Evolutionary conservation across 2,329 filamentous ascomycete species (phyloP), one percentile per base, ranked within the genome.

Genomic region (Pseudopithomyces maydicus): DNA sequence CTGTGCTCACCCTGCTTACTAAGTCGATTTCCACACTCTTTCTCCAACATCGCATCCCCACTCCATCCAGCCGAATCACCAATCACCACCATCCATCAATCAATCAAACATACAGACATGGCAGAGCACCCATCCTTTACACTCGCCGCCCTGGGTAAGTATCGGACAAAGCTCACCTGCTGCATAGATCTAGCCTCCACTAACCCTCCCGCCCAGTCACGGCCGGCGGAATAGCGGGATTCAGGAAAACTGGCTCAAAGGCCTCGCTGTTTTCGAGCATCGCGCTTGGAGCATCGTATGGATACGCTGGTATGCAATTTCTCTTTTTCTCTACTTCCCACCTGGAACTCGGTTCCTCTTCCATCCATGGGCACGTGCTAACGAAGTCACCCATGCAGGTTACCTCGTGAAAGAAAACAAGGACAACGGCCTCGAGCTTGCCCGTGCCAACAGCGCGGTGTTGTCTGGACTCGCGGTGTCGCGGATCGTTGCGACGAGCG

Each of bases 71-170:
- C 19, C 54, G 15, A 36, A n/a, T 11, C 35, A 41, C 29, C 14
- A 11, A 35, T 22, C 42, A 33, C 14, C 44, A 47, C 22, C 43
- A 6, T 41, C n/a, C 38, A 41, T 41, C 38, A 19, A 41, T 17
- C 15, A 35, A 33, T n/a, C n/a, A n/a, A n/a, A n/a, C n/a, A n/a
- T n/a, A n/a, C n/a, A n/a, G n/a, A 26, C 15, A 71, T 71, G 68
- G 68, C 68, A 20, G 67, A 71, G 43, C 68, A 71, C 46, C 68
- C 68, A 2, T 71, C 68, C 8, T 71, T 71, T 42, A 69, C 68
- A 4, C 63, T 71, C 17, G 67, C 68, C 23, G 68, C 66, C 20
- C 63, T 71, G 14, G 50, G 68, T 71, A 63, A 61, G 66, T 35
- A 23, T 19, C 15, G 8, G 8, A 5, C 2, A 39, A n/a, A 19